phyloP scores from a whole-genome alignment of 495 filamentous ascomycete species.

The Xylaria curta region DNA sequence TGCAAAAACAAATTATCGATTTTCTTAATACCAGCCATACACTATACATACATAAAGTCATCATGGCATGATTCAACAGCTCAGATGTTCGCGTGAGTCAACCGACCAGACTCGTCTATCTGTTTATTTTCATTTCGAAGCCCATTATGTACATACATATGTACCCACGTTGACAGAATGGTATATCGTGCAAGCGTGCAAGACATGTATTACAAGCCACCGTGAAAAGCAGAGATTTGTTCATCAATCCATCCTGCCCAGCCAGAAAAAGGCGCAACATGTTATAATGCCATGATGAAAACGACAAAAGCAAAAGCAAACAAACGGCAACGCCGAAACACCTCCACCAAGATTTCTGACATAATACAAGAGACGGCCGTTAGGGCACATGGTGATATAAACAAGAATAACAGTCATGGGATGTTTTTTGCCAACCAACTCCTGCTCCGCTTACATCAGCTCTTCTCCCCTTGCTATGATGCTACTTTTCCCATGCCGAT shows the following conservation, averaged over 20 bases:
- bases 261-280: not conserved
- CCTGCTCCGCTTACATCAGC: slow-evolving; percentile 16
- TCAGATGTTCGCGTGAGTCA: slow-evolving; percentile 9
- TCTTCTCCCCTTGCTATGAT: slow-evolving; percentile 23
- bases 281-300: not conserved
- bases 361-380: slow-evolving; percentile 14
- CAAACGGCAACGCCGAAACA: slow-evolving; percentile 16
- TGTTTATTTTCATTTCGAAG: slow-evolving; percentile 17
- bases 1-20: not conserved
- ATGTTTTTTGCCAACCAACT: slow-evolving; percentile 29
- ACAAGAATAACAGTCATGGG: slow-evolving; percentile 20
- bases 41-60: not conserved
- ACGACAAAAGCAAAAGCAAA: not conserved
- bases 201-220: slow-evolving; percentile 6
- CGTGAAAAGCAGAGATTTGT: slow-evolving; percentile 24
- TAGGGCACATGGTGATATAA: slow-evolving; percentile 20
- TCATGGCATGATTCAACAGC: not conserved
- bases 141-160: slow-evolving; percentile 18
- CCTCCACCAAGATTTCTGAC: slow-evolving; percentile 3
- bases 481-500: slow-evolving; percentile 28
- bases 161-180: not conserved
- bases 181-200: not conserved
- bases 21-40: not conserved
- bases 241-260: slow-evolving; percentile 19
- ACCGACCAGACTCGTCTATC: slow-evolving; percentile 15